Percentiles rank a stretch among this genome's conserved stretches.
phyloP scores from a whole-genome alignment of 768 basidiomycete genomes.

The Pleurotus tuber-regium region DNA sequence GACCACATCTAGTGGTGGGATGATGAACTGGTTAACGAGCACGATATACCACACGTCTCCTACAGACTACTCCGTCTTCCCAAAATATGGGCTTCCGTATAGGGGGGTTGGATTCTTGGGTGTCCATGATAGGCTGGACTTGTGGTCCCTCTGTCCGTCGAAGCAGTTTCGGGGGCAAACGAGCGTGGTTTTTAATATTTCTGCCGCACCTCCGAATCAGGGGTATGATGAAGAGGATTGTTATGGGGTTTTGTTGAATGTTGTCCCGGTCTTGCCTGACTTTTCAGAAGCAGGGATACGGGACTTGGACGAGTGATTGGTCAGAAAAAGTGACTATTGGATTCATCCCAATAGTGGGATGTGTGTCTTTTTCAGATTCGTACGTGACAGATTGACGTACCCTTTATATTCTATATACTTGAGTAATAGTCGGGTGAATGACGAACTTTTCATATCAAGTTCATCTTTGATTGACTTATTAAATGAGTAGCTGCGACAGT shows the following conservation, averaged over 20 bases:
- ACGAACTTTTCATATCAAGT: no score
- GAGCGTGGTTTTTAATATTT: constrained; percentile 35
- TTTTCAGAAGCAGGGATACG: no score
- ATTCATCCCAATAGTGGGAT: no score
- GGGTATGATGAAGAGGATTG: constrained; percentile 26
- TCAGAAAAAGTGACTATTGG: no score
- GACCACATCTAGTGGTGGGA: constrained; percentile 25
- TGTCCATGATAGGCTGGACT: constrained; percentile 25
- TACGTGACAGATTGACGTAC: no score
- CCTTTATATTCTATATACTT: no score
- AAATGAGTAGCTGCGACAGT: no score
- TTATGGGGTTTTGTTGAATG: constrained; percentile 29
- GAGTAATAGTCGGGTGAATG: no score
- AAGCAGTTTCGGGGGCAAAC: constrained; percentile 25
- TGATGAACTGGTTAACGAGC: constrained; percentile 37
- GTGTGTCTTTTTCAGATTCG: no score
- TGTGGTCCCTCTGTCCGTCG: constrained; percentile 41
- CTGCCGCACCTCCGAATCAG: constrained; percentile 17
- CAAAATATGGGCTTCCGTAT: constrained; percentile 35
- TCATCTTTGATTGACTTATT: no score
- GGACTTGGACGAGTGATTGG: no score
- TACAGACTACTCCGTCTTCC: constrained; percentile 18
- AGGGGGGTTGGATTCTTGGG: constrained; percentile 27
- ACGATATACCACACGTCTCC: constrained; percentile 19
- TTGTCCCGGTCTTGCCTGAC: constrained; percentile 16